phyloP scores from a whole-genome alignment of 768 basidiomycete genomes.

The Podaxis carcinomalis region DNA sequence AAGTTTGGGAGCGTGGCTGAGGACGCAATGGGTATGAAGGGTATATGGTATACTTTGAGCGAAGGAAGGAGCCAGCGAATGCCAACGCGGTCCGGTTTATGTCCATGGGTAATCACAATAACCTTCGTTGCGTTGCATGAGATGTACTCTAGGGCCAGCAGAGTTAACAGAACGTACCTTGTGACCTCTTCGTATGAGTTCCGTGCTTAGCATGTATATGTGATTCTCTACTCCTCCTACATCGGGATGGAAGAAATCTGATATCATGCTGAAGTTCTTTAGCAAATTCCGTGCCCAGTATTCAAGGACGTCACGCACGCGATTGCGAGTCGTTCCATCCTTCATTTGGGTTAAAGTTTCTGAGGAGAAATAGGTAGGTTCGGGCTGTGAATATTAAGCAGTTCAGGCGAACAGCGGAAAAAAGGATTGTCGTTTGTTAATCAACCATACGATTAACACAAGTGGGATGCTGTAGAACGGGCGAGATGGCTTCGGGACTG shows the following conservation, averaged over 20 bases:
- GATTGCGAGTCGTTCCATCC: constrained; percentile 17
- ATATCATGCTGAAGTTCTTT: constrained; percentile 71
- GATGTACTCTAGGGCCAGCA: not conserved
- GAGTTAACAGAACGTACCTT: constrained; percentile 45
- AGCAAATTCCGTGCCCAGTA: not conserved
- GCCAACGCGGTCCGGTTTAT: constrained; percentile 80
- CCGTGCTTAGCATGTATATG: constrained; percentile 87
- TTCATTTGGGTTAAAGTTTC: not conserved
- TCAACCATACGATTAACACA: not conserved
- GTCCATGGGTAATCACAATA: constrained; percentile 91
- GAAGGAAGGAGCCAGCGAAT: constrained; percentile 84
- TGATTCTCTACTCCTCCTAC: constrained; percentile 97
- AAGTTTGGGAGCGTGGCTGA: constrained; percentile 95
- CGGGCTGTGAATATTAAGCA: too few species aligned
- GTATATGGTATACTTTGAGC: constrained; percentile 93
- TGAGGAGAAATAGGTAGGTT: too few species aligned
- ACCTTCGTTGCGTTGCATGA: constrained; percentile 46
- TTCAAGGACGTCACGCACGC: constrained; percentile 17
- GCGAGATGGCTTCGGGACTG: not conserved
- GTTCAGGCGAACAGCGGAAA: not conserved
- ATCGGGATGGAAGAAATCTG: constrained; percentile 93
- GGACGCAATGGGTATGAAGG: constrained; percentile 83
- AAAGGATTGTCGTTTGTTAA: not conserved
- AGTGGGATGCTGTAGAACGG: not conserved
- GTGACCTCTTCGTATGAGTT: constrained; percentile 79